Evolutionary conservation across 805 yeast genomes (phyloP).

Genomic region (Schwanniomyces pseudopolymorphus): DNA sequence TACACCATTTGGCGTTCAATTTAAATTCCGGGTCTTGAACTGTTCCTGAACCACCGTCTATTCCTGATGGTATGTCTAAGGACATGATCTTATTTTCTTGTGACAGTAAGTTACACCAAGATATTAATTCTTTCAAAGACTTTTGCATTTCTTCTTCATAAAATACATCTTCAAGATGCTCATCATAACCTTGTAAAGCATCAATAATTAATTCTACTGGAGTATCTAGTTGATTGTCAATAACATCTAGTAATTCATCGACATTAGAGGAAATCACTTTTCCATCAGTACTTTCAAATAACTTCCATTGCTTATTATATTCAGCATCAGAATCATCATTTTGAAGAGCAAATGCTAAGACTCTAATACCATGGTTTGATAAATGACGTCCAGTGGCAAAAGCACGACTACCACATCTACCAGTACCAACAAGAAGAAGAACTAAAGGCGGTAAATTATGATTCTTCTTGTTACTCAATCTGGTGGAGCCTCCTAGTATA

Average conservation of each 20-base stretch:
- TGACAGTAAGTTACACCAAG: constrained; percentile 62
- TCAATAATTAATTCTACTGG: constrained; percentile 82
- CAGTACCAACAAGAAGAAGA: constrained; percentile 69
- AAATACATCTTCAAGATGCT: constrained; percentile 58
- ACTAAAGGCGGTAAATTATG: constrained; percentile 81
- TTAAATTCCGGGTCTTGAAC: constrained; percentile 27
- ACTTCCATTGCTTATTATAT: constrained; percentile 49
- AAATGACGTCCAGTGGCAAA: constrained; percentile 79
- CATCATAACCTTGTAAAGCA: constrained; percentile 82
- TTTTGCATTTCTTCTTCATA: constrained; percentile 38
- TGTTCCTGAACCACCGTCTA: constrained; percentile 79
- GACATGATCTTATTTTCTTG: constrained; percentile 53
- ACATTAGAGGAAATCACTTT: constrained; percentile 44
- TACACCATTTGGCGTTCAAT: constrained; percentile 55
- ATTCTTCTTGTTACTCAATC: constrained; percentile 59
- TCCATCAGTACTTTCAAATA: constrained; percentile 69
- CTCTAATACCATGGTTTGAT: constrained; percentile 69
- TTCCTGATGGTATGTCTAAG: constrained; percentile 78
- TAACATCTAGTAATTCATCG: constrained; percentile 31
- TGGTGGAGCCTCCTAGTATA: constrained; percentile 64
- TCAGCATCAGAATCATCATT: constrained; percentile 41
- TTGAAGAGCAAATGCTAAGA: constrained; percentile 49
- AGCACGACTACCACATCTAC: constrained; percentile 71
- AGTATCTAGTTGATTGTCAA: constrained; percentile 52
- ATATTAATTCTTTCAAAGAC: constrained; percentile 45